Evolutionary conservation across 306 rosid species (phyloP).

Genomic region (Dalbergia cultrata): DNA sequence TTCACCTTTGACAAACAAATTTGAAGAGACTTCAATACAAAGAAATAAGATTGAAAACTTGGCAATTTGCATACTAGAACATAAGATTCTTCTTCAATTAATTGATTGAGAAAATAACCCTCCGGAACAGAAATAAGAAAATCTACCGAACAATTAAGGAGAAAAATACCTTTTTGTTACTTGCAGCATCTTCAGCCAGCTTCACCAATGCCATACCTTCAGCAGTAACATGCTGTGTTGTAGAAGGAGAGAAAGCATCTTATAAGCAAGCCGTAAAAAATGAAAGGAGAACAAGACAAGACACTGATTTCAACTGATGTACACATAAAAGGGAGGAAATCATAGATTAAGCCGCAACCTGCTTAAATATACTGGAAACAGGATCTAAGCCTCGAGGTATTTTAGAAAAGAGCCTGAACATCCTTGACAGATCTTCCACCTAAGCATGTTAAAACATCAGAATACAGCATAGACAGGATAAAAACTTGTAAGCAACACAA

Average conservation of each 20-base stretch:
- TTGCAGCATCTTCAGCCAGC: conserved; percentile 96
- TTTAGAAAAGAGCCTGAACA: conserved; percentile 95
- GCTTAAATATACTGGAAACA: conserved; percentile 85
- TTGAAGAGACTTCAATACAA: conserved; percentile 1
- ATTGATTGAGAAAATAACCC: conserved; percentile 4
- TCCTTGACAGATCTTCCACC: conserved; percentile 92
- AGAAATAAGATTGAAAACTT: not conserved
- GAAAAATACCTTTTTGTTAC: conserved; percentile 78
- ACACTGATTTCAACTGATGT: not conserved
- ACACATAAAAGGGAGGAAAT: not conserved
- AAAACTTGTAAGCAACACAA: conserved; percentile 12
- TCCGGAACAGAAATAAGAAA: conserved; percentile 27
- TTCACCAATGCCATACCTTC: conserved; percentile 92
- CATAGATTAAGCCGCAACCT: conserved; percentile 55
- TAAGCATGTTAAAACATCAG: conserved; percentile 44
- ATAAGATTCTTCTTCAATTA: conserved; percentile 15
- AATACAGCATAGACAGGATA: not conserved
- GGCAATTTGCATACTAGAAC: not conserved
- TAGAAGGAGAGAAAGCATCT: conserved; percentile 40
- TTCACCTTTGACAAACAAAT: conserved; percentile 14
- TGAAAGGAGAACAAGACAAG: conserved; percentile 10
- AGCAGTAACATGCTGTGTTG: conserved; percentile 84
- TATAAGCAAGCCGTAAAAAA: conserved; percentile 24
- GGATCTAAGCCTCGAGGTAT: conserved; percentile 92
- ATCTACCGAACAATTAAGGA: conserved; percentile 14